phyloP scores from a whole-genome alignment of 2,329 filamentous ascomycete genomes.

The Penicillium hordei region DNA sequence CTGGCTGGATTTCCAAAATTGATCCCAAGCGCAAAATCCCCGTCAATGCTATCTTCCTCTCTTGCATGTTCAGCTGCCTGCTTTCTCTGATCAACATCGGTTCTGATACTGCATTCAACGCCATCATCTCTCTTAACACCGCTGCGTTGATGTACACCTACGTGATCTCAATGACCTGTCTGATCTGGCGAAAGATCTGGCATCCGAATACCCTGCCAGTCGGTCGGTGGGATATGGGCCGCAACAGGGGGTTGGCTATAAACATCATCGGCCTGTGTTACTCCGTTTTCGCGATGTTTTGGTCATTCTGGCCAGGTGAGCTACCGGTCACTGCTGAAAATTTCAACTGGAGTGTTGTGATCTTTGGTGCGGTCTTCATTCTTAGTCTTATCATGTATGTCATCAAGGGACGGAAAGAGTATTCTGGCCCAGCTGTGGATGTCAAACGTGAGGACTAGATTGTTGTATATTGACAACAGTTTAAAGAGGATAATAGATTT shows the following conservation, averaged over 20 bases:
- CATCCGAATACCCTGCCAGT: slow-evolving; percentile 39
- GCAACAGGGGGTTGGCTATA: slow-evolving; percentile 42
- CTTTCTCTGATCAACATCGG: slow-evolving; percentile 55
- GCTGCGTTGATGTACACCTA: slow-evolving; percentile 53
- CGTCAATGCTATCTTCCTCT: slow-evolving; percentile 39
- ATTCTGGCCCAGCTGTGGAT: slow-evolving; percentile 30
- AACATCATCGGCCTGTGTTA: slow-evolving; percentile 49
- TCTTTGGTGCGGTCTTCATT: slow-evolving; percentile 45
- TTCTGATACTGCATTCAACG: slow-evolving; percentile 52
- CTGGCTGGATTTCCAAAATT: slow-evolving; percentile 41
- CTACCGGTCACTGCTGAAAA: slow-evolving; percentile 39
- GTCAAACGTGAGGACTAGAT: slow-evolving; percentile 1
- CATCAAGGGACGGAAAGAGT: slow-evolving; percentile 33
- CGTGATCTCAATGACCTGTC: slow-evolving; percentile 48
- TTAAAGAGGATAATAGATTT: neutral
- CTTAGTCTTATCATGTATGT: slow-evolving; percentile 43
- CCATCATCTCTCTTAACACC: slow-evolving; percentile 51
- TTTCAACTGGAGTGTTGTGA: slow-evolving; percentile 53
- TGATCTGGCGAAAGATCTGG: slow-evolving; percentile 45
- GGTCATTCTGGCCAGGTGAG: slow-evolving; percentile 49
- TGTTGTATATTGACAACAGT: too few species aligned
- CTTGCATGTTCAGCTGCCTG: slow-evolving; percentile 34
- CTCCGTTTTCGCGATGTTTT: slow-evolving; percentile 47
- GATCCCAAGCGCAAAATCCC: slow-evolving; percentile 44
- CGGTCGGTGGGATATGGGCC: slow-evolving; percentile 46